phyloP scores from a whole-genome alignment of 139 green algal species.

The Coelastrella sp. region DNA sequence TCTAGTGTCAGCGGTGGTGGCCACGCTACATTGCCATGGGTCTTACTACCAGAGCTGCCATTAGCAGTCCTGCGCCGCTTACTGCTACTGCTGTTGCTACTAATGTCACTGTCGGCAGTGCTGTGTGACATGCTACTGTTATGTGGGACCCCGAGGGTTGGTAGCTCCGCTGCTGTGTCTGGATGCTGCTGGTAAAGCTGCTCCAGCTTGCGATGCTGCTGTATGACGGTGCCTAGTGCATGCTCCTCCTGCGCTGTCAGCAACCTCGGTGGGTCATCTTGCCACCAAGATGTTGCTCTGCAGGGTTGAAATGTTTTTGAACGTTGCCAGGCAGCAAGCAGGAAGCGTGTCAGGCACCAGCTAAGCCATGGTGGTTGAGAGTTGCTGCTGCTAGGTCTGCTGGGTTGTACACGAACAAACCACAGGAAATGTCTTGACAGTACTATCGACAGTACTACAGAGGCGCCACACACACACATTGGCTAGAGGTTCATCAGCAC shows the following conservation, averaged over 20 bases:
- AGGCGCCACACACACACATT: too few species aligned
- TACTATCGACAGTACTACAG: too few species aligned
- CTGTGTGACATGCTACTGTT: background rate
- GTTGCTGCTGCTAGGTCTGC: background rate
- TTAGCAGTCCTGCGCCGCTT: background rate
- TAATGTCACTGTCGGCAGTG: background rate
- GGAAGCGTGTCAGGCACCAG: background rate
- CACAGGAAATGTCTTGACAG: too few species aligned
- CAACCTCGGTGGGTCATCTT: background rate
- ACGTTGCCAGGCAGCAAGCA: background rate
- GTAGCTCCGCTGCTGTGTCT: constrained; percentile 3
- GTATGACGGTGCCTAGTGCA: constrained; percentile 3
- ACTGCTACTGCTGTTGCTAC: background rate
- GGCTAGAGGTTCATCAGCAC: too few species aligned
- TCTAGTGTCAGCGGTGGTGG: background rate
- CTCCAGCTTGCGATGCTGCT: constrained; percentile 10
- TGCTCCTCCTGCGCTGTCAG: constrained; percentile 28
- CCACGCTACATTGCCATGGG: too few species aligned
- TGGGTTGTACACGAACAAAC: background rate
- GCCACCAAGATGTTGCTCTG: background rate
- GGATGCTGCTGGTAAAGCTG: constrained; percentile 16
- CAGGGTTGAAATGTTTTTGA: background rate
- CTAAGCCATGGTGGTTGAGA: too few species aligned
- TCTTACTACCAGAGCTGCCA: too few species aligned
- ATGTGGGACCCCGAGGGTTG: background rate